Evolutionary conservation across 257 asterid species (phyloP).

Genomic region (Henckelia pumila): DNA sequence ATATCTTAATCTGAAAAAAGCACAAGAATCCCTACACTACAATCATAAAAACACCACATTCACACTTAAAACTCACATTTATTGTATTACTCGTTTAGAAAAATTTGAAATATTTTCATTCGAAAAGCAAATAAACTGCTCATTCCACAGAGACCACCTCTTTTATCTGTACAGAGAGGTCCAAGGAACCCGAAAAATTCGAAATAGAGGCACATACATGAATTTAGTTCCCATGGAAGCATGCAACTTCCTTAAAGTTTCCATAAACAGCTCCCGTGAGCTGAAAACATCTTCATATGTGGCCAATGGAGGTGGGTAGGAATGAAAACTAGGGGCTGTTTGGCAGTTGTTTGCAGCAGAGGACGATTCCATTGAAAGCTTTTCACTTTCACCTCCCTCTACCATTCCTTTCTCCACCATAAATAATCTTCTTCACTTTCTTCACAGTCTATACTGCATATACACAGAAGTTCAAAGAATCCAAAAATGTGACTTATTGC

Average conservation of each 20-base stretch:
- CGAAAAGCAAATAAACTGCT: neutral
- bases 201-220: conserved; percentile 51
- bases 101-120: neutral
- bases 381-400: conserved; percentile 34
- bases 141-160: neutral
- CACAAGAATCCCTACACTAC: neutral
- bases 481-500: conserved; percentile 17
- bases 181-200: neutral
- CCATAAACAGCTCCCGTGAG: conserved; percentile 50
- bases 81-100: neutral
- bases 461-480: neutral
- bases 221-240: conserved; percentile 75
- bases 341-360: conserved; percentile 33
- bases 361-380: conserved; percentile 35
- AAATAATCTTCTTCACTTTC: conserved; percentile 28
- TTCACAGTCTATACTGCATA: conserved; percentile 17
- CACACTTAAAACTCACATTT: too few relatives aligned
- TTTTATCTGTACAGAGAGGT: neutral
- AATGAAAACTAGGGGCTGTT: conserved; percentile 31
- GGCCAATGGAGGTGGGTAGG: conserved; percentile 72
- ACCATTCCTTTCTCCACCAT: conserved; percentile 38
- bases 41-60: neutral
- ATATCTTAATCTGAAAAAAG: neutral
- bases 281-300: conserved; percentile 55
- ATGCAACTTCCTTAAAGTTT: conserved; percentile 70